These are phyloP conservation scores for Bryoglossum gracile DNA, from an alignment of 495 filamentous ascomycete species.

Conservation along the genomic window DNA sequence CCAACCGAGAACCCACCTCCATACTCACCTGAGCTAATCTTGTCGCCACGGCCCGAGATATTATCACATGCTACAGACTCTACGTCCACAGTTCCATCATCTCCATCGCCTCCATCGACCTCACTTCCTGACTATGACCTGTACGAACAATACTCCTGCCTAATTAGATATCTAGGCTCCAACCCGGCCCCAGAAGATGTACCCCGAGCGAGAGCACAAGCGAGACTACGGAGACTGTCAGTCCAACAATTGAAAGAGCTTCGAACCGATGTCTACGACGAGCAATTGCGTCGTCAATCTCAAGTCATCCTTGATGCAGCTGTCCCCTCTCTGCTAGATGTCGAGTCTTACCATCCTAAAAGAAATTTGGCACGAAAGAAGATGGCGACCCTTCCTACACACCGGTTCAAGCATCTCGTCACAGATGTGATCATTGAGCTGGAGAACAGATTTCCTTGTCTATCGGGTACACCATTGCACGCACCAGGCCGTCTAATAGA, in stretches of 20 bases:
- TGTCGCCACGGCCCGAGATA: not conserved
- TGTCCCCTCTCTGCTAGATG: slow-evolving; percentile 64
- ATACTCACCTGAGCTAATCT: not conserved
- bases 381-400: slow-evolving; percentile 70
- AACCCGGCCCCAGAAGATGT: slow-evolving; percentile 59
- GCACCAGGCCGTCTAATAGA: not conserved
- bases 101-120: not conserved
- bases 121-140: not conserved
- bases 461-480: not conserved
- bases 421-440: slow-evolving; percentile 90
- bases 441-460: slow-evolving; percentile 70
- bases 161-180: slow-evolving; percentile 66
- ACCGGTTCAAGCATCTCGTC: slow-evolving; percentile 77
- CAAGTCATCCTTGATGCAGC: slow-evolving; percentile 14
- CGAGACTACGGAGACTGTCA: slow-evolving; percentile 79
- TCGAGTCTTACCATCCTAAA: slow-evolving; percentile 81
- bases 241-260: slow-evolving; percentile 86
- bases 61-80: not conserved
- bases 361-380: slow-evolving; percentile 90
- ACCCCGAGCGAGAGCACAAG: slow-evolving; percentile 71
- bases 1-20: slow-evolving; percentile 7
- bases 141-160: slow-evolving; percentile 38
- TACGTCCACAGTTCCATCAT: not conserved
- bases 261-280: slow-evolving; percentile 92
- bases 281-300: slow-evolving; percentile 74